Conservation (phyloP, 2,329 filamentous ascomycete genomes). For the Cryoendolithus antarcticus region DNA sequence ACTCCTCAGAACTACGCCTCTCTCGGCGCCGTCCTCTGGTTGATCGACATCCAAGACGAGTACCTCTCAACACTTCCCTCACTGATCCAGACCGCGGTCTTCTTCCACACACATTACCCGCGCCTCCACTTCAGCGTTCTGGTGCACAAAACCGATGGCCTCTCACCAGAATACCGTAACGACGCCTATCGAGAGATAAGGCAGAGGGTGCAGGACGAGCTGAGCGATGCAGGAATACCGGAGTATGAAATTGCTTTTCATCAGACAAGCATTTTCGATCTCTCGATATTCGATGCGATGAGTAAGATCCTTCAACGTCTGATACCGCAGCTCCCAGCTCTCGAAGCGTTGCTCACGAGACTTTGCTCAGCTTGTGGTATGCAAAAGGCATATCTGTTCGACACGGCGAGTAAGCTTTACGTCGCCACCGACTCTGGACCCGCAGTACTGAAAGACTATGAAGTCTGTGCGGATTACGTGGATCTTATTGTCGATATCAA, state of each 20-base stretch:
- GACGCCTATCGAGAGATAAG: slow-evolving; percentile 96
- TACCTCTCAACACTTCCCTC: slow-evolving; percentile 83
- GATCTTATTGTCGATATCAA: slow-evolving; percentile 96
- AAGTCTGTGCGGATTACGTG: slow-evolving; percentile 97
- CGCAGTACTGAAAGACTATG: slow-evolving; percentile 89
- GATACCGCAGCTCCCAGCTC: slow-evolving; percentile 80
- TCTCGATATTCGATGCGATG: slow-evolving; percentile 96
- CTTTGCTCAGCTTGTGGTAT: slow-evolving; percentile 88
- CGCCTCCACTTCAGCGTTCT: slow-evolving; percentile 97
- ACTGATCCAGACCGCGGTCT: slow-evolving; percentile 78
- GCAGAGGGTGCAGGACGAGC: slow-evolving; percentile 89
- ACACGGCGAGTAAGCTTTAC: slow-evolving; percentile 96
- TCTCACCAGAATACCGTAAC: slow-evolving; percentile 90
- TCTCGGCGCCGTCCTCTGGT: slow-evolving; percentile 91
- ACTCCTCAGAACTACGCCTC: slow-evolving; percentile 89
- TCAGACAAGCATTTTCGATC: slow-evolving; percentile 95
- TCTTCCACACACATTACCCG: slow-evolving; percentile 77
- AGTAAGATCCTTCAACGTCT: slow-evolving; percentile 97
- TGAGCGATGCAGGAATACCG: slow-evolving; percentile 84
- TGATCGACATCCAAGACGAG: slow-evolving; percentile 96
- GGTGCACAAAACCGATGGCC: slow-evolving; percentile 97
- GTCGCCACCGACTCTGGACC: slow-evolving; percentile 91
- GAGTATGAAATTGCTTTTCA: slow-evolving; percentile 92
- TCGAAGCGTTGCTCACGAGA: slow-evolving; percentile 89
- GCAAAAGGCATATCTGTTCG: slow-evolving; percentile 96